Percentiles rank a stretch among this genome's conserved stretches.
phyloP scores from a whole-genome alignment of 139 green algal species.

The Coelastrella sp. region DNA sequence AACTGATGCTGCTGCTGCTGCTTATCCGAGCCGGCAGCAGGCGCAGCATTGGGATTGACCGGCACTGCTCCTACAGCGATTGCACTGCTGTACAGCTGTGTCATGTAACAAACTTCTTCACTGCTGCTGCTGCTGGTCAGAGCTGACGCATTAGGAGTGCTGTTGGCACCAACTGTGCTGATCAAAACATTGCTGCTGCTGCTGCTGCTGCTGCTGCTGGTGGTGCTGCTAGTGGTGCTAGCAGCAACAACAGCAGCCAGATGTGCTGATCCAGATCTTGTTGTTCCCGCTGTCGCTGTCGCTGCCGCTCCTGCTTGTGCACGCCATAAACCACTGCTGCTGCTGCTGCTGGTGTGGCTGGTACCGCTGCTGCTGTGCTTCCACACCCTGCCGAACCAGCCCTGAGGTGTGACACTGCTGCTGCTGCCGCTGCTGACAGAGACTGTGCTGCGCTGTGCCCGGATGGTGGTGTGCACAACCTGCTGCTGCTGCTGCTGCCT shows the following conservation, averaged over 20 bases:
- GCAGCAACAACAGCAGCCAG: background rate
- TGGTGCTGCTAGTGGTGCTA: slow-evolving; percentile 5
- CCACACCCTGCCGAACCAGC: background rate
- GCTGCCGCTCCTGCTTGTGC: slow-evolving; percentile 8
- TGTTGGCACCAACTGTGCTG: too few species aligned
- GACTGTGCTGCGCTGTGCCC: too few species aligned
- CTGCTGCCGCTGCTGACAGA: background rate
- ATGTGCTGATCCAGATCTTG: too few species aligned
- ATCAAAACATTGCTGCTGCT: background rate
- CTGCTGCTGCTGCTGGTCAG: too few species aligned
- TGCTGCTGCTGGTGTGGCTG: background rate
- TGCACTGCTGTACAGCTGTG: too few species aligned
- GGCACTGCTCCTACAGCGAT: too few species aligned
- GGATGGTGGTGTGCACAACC: too few species aligned
- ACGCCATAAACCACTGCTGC: background rate
- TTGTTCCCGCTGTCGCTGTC: too few species aligned
- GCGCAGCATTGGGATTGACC: background rate
- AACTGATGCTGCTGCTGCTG: slow-evolving; percentile 51
- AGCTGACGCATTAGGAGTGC: too few species aligned
- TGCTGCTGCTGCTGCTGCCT: background rate
- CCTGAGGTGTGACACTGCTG: background rate
- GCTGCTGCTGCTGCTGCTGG: background rate
- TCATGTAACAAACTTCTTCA: too few species aligned
- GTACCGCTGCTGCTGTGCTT: background rate
- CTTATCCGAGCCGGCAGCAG: too few species aligned